Evolutionary conservation across 2,329 filamentous ascomycete genomes (phyloP).

Genomic region (Phaeosphaeriaceae sp.): DNA sequence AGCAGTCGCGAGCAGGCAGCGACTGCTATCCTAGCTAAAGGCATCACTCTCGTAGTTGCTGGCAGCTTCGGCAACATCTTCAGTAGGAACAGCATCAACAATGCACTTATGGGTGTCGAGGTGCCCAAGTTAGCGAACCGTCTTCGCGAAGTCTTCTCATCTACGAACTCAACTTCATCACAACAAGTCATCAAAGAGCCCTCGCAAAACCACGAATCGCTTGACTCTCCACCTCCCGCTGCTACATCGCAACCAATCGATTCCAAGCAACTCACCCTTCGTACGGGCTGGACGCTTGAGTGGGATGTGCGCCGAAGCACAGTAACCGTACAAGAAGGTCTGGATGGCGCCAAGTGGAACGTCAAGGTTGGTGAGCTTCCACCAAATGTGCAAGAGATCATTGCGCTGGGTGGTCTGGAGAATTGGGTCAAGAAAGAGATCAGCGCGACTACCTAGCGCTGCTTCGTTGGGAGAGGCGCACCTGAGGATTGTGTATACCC

Average conservation of each 20-base stretch:
- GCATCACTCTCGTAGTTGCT: slow-evolving; percentile 79
- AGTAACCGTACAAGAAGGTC: slow-evolving; percentile 73
- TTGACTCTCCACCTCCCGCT: slow-evolving; percentile 56
- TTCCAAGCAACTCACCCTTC: slow-evolving; percentile 67
- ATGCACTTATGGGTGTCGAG: slow-evolving; percentile 75
- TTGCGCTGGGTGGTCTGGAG: slow-evolving; percentile 72
- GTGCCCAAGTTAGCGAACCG: slow-evolving; percentile 70
- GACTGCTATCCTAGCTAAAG: slow-evolving; percentile 81
- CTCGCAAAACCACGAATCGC: slow-evolving; percentile 56
- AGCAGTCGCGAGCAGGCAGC: slow-evolving; percentile 84
- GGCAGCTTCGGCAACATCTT: slow-evolving; percentile 89
- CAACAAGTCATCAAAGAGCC: slow-evolving; percentile 58
- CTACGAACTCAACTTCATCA: slow-evolving; percentile 24
- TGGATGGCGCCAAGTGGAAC: slow-evolving; percentile 71
- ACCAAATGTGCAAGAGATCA: slow-evolving; percentile 76
- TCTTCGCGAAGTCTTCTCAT: slow-evolving; percentile 66
- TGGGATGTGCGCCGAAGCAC: slow-evolving; percentile 80
- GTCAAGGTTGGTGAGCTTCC: slow-evolving; percentile 84
- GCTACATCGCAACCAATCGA: slow-evolving; percentile 47
- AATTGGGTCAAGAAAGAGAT: slow-evolving; percentile 82
- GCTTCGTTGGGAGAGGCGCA: not conserved
- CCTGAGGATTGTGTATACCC: slow-evolving; percentile 23
- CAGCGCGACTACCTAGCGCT: slow-evolving; percentile 33
- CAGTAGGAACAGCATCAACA: slow-evolving; percentile 78
- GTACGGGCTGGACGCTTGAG: slow-evolving; percentile 81